Conservation (phyloP, 495 filamentous ascomycete species). For the Neurospora tetrasperma region DNA sequence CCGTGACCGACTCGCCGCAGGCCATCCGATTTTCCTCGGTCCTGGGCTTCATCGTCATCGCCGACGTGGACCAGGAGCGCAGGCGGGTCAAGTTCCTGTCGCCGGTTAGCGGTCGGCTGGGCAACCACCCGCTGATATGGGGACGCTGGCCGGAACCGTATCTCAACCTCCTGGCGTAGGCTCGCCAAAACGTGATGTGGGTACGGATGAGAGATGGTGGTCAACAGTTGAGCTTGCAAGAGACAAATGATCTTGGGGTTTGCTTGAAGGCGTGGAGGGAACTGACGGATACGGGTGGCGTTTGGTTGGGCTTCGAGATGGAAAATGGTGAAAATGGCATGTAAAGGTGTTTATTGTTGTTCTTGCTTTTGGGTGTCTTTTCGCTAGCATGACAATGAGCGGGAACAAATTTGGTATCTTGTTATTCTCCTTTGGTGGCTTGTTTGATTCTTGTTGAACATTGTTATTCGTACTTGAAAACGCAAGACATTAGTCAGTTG, state of each 20-base stretch:
- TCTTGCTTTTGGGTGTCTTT: background rate
- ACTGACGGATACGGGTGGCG: background rate
- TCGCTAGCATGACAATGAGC: background rate
- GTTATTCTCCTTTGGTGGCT: background rate
- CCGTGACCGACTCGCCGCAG: slow-evolving; percentile 53
- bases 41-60: slow-evolving; percentile 86
- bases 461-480: background rate
- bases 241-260: background rate
- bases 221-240: background rate
- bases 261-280: background rate
- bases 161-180: slow-evolving; percentile 36
- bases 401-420: background rate
- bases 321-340: background rate
- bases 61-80: slow-evolving; percentile 79
- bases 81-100: slow-evolving; percentile 70
- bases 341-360: background rate
- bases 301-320: background rate
- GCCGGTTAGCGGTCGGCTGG: slow-evolving; percentile 70
- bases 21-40: slow-evolving; percentile 74
- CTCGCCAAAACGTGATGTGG: background rate
- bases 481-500: background rate
- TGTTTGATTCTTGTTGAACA: background rate
- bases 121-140: slow-evolving; percentile 63
- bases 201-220: background rate
- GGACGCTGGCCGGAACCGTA: slow-evolving; percentile 45